Conservation (phyloP, 2,329 filamentous ascomycete species). For the Ophiognomonia clavigignenti-juglandacearum region DNA sequence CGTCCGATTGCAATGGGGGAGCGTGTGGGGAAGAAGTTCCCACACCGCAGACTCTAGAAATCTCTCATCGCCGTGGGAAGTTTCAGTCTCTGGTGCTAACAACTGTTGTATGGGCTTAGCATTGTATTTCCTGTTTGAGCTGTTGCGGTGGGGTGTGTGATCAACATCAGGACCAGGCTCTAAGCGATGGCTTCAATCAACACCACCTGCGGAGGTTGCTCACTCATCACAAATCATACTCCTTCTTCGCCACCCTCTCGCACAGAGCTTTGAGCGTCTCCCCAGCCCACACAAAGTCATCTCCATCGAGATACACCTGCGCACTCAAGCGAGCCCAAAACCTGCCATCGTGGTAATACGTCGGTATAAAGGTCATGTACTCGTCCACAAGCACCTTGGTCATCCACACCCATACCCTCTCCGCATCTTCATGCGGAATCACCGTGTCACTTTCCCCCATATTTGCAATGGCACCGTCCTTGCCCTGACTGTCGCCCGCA, state of each 20-base stretch:
- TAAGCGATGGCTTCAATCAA: too few species aligned
- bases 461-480: slow-evolving; percentile 8
- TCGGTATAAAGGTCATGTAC: slow-evolving; percentile 67
- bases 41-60: too few species aligned
- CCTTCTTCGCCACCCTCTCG: slow-evolving; percentile 32
- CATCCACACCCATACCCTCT: slow-evolving; percentile 53
- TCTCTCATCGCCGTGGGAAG: too few species aligned
- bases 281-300: slow-evolving; percentile 71
- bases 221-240: slow-evolving; percentile 15
- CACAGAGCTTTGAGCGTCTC: slow-evolving; percentile 48
- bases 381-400: slow-evolving; percentile 46
- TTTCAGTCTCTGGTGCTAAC: too few species aligned
- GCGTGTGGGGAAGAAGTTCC: too few species aligned
- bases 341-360: slow-evolving; percentile 54
- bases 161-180: too few species aligned
- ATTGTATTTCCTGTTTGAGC: too few species aligned
- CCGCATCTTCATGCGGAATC: slow-evolving; percentile 26
- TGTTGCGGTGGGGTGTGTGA: too few species aligned
- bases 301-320: slow-evolving; percentile 77
- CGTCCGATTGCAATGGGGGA: too few species aligned
- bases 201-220: not conserved
- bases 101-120: too few species aligned
- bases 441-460: slow-evolving; percentile 25
- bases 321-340: slow-evolving; percentile 72
- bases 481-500: not conserved